These are phyloP conservation scores for Phaeosphaeriaceae sp. DNA, from an alignment of 2,329 filamentous ascomycete genomes.

Conservation along the genomic window DNA sequence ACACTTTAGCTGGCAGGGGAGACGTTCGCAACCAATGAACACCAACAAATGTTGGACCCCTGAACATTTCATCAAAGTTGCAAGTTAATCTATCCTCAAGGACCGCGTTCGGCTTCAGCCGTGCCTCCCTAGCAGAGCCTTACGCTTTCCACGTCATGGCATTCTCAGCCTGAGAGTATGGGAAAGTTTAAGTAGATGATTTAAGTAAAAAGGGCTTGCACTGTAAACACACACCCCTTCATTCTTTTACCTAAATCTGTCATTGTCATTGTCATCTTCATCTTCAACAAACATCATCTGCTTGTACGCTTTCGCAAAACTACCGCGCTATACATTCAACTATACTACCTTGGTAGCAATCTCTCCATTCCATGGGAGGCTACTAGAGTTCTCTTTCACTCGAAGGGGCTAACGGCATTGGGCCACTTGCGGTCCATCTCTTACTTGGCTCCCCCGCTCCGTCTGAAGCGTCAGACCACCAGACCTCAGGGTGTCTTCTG, in stretches of 20 bases:
- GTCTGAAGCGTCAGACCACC: slow-evolving; percentile 4
- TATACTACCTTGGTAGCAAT: slow-evolving; percentile 20
- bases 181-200: slow-evolving; percentile 9
- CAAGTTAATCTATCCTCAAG: slow-evolving; percentile 5
- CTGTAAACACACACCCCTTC: too few species aligned
- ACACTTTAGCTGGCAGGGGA: slow-evolving; percentile 18
- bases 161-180: slow-evolving; percentile 22
- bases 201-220: background rate
- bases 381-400: slow-evolving; percentile 15
- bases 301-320: slow-evolving; percentile 20
- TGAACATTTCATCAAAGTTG: slow-evolving; percentile 17
- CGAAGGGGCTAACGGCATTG: slow-evolving; percentile 19
- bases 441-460: slow-evolving; percentile 20
- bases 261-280: slow-evolving; percentile 5
- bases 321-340: slow-evolving; percentile 14
- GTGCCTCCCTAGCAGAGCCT: slow-evolving; percentile 12
- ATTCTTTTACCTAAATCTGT: background rate
- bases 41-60: background rate
- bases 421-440: slow-evolving; percentile 15
- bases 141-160: slow-evolving; percentile 35
- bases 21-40: slow-evolving; percentile 29
- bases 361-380: slow-evolving; percentile 17
- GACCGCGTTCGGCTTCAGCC: slow-evolving; percentile 25
- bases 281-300: background rate
- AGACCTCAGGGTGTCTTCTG: slow-evolving; percentile 4